These are phyloP conservation scores for Cyclanthera cordifolia DNA, from an alignment of 306 rosid species.

Conservation along the genomic window DNA sequence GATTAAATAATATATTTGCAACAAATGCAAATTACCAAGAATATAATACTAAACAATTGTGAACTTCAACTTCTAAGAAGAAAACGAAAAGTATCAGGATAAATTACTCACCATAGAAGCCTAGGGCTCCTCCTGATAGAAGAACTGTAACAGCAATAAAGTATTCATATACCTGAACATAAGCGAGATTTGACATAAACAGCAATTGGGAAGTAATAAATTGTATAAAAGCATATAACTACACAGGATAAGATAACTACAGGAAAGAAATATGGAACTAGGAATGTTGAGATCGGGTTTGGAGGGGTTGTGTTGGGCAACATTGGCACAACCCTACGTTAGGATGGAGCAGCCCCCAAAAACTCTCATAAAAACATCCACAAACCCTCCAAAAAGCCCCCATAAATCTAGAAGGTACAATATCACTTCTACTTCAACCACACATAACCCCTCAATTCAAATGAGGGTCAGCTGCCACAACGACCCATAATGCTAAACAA, in stretches of 20 bases:
- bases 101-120: constrained; percentile 44
- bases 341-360: too few relatives aligned
- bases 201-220: background rate
- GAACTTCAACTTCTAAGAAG: background rate
- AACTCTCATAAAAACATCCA: too few relatives aligned
- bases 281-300: too few relatives aligned
- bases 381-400: too few relatives aligned
- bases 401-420: too few relatives aligned
- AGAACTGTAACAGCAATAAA: constrained; percentile 33
- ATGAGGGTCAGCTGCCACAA: too few relatives aligned
- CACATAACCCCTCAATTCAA: too few relatives aligned
- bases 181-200: constrained; percentile 1
- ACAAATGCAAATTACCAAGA: background rate
- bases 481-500: too few relatives aligned
- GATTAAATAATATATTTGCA: background rate
- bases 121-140: constrained; percentile 45
- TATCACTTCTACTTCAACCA: too few relatives aligned
- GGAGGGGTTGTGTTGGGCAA: too few relatives aligned
- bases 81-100: background rate
- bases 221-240: background rate
- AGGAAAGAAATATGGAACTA: background rate
- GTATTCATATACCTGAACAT: constrained; percentile 47
- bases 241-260: background rate
- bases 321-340: too few relatives aligned
- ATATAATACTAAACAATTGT: background rate